These are phyloP conservation scores for Dianthus caryophyllus DNA, from an alignment of 148 eudicot species.

Conservation along the genomic window DNA sequence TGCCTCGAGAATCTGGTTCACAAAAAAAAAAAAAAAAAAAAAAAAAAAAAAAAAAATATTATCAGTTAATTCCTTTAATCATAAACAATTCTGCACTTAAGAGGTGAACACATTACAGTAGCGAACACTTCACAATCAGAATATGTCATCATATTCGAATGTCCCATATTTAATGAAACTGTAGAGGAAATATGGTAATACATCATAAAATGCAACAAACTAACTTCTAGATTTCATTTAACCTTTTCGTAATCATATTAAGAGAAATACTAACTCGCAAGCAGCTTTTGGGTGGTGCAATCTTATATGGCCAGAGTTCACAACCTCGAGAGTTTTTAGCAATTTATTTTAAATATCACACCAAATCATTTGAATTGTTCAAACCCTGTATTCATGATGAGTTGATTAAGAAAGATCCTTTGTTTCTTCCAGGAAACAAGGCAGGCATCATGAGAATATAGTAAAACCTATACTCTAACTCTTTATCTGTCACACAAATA, in stretches of 20 bases:
- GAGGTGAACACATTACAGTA: neutral
- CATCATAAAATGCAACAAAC: neutral
- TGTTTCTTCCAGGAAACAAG: neutral
- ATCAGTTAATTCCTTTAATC: conserved; percentile 15
- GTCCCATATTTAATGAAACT: neutral
- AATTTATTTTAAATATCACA: neutral
- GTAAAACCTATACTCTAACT: neutral
- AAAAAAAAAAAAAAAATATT: conserved; percentile 31
- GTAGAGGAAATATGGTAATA: neutral
- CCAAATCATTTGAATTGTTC: neutral
- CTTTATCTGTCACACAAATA: too few relatives aligned
- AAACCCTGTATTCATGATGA: neutral
- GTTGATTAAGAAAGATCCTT: neutral
- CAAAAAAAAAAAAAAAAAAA: conserved; percentile 33
- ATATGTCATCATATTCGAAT: neutral
- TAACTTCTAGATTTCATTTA: neutral
- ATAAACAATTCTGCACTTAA: neutral
- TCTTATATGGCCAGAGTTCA: neutral
- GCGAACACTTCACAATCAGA: neutral
- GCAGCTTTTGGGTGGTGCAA: neutral
- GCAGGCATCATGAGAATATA: neutral
- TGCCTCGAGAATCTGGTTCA: conserved; percentile 75
- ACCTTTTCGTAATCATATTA: neutral
- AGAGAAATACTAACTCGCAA: neutral
- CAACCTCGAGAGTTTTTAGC: neutral